These are phyloP conservation scores for Chlamydomonas sp. DNA, from an alignment of 139 green algal genomes.

Conservation along the genomic window DNA sequence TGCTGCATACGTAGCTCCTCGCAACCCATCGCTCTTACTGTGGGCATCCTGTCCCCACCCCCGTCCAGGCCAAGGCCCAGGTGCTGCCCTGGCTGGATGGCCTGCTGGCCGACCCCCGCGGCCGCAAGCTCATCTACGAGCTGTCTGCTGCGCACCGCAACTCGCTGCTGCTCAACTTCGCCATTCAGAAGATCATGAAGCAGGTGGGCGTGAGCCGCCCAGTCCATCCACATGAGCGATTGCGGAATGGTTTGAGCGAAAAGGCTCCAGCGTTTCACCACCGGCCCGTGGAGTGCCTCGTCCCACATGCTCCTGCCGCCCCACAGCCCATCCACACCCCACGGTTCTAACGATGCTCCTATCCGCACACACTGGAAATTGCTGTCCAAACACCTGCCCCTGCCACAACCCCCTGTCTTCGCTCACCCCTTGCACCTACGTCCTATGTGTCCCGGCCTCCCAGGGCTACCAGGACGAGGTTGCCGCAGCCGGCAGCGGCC, in stretches of 20 bases:
- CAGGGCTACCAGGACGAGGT: constrained; percentile 73
- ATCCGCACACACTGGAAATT: not conserved
- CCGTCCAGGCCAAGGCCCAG: not conserved
- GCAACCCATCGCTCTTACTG: not conserved
- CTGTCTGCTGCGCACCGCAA: constrained; percentile 73
- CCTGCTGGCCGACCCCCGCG: constrained; percentile 60
- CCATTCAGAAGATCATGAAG: constrained; percentile 82
- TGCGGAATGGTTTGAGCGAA: too few relatives aligned
- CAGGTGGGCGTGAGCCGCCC: constrained; percentile 45
- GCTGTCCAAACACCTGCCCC: not conserved
- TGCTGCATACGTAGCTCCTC: too few relatives aligned
- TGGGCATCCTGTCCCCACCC: constrained; percentile 18
- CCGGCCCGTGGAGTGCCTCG: too few relatives aligned
- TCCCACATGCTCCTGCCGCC: not conserved
- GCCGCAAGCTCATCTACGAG: constrained; percentile 78
- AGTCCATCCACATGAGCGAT: not conserved
- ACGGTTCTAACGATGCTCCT: not conserved
- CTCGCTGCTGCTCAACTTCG: constrained; percentile 84
- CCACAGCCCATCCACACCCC: not conserved
- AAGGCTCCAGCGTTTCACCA: too few relatives aligned
- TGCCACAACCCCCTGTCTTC: not conserved
- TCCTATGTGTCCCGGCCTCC: not conserved
- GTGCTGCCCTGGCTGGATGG: constrained; percentile 65
- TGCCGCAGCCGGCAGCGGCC: constrained; percentile 57
- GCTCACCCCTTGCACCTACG: not conserved